phyloP scores from a whole-genome alignment of 116 monocot species.

The Dioscorea cayenensis region DNA sequence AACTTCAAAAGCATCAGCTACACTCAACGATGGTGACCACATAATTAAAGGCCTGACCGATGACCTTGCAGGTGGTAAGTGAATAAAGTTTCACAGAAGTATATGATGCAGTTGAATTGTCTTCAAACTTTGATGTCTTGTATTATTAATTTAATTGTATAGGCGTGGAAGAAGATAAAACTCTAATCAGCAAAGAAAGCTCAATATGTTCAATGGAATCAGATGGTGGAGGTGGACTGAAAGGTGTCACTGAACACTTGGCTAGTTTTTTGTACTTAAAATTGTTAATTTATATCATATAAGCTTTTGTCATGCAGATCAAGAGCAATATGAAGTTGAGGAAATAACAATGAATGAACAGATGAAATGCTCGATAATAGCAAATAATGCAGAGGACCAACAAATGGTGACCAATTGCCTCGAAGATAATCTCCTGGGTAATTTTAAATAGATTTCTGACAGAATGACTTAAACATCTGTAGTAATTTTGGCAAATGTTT shows the following conservation, averaged over 20 bases:
- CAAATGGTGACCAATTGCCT: neutral
- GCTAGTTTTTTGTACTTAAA: neutral
- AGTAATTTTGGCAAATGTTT: neutral
- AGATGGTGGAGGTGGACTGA: neutral
- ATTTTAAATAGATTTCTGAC: neutral
- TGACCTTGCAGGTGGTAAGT: neutral
- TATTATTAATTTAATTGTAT: neutral
- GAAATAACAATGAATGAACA: neutral
- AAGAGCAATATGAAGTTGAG: neutral
- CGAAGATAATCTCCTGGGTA: neutral
- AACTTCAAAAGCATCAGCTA: neutral
- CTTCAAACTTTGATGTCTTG: neutral
- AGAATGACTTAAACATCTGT: neutral
- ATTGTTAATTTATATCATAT: neutral
- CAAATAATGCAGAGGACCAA: neutral
- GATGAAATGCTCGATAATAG: neutral
- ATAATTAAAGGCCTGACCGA: neutral
- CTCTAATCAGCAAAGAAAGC: neutral
- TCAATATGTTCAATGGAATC: neutral
- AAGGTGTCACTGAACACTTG: neutral
- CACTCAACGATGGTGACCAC: neutral
- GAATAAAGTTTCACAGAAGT: no score
- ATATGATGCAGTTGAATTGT: neutral
- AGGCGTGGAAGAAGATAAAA: neutral
- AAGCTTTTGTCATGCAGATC: neutral